Conservation (phyloP, 225 moss, liverwort and hornwort genomes). For the Thuidium tamariscinum region DNA sequence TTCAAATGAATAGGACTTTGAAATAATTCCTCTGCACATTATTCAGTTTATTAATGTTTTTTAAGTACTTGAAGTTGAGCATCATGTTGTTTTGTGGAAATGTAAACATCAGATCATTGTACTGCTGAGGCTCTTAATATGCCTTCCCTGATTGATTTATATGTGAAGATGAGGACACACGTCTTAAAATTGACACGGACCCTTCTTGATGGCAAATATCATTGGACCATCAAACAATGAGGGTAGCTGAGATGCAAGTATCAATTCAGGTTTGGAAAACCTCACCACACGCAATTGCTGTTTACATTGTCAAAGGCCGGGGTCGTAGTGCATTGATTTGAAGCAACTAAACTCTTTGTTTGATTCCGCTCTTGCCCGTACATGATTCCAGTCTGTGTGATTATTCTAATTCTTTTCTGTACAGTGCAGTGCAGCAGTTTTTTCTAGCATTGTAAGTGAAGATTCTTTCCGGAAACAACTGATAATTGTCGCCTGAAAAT, state of each 20-base stretch:
- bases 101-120: constrained; percentile 10
- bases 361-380: neutral
- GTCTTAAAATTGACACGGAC: constrained; percentile 1
- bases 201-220: neutral
- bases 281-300: neutral
- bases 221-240: constrained; percentile 1
- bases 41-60: neutral
- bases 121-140: neutral
- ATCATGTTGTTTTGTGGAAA: neutral
- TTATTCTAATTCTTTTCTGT: neutral
- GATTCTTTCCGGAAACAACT: neutral
- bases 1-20: neutral
- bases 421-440: neutral
- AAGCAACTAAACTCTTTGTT: neutral
- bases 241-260: constrained; percentile 11
- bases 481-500: neutral
- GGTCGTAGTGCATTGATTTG: neutral
- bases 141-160: neutral
- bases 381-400: neutral
- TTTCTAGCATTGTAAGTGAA: neutral
- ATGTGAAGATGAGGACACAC: neutral
- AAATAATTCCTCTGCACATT: neutral
- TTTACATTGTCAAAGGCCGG: neutral
- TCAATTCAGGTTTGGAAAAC: neutral
- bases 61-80: neutral